Percentiles rank a stretch among this genome's conserved stretches.
Evolutionary conservation across 2,329 filamentous ascomycete species (phyloP).

Genomic region (Pseudogymnoascus sp.): DNA sequence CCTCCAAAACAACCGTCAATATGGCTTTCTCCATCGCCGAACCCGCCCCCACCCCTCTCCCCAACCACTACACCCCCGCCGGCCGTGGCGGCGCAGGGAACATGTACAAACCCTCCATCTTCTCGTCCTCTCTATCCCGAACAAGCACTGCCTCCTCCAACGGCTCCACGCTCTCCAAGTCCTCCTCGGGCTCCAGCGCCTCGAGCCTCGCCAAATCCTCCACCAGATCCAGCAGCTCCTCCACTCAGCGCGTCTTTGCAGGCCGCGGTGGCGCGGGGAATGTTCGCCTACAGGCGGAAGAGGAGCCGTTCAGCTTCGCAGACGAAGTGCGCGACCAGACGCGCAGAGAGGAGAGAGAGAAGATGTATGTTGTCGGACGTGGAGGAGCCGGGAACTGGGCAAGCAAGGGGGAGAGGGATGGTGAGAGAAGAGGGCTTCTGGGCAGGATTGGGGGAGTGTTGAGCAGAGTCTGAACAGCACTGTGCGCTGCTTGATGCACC

Average conservation of each 20-base stretch:
- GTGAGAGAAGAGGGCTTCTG: neutral
- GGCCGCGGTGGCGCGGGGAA: constrained; percentile 29
- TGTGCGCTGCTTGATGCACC: neutral
- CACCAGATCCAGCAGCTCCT: constrained; percentile 17
- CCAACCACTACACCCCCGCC: constrained; percentile 21
- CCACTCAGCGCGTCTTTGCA: neutral
- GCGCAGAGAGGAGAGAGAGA: constrained; percentile 23
- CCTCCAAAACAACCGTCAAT: neutral
- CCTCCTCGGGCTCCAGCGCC: constrained; percentile 21
- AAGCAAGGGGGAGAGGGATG: neutral
- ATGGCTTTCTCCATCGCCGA: constrained; percentile 20
- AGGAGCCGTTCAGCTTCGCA: constrained; percentile 27
- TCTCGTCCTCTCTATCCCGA: neutral
- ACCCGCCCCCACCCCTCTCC: constrained; percentile 25
- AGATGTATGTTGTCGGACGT: constrained; percentile 24
- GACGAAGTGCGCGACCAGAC: constrained; percentile 26
- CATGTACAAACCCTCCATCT: constrained; percentile 22
- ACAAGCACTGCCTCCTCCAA: constrained; percentile 17
- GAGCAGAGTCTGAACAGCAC: neutral
- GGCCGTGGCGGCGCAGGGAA: constrained; percentile 29
- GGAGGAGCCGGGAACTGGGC: constrained; percentile 27
- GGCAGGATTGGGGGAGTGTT: neutral
- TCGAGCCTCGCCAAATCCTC: neutral
- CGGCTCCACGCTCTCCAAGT: constrained; percentile 25
- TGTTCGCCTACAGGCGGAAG: constrained; percentile 23